These are phyloP conservation scores for Neocatenulostroma microsporum DNA, from an alignment of 2,329 filamentous ascomycete genomes.

Conservation along the genomic window DNA sequence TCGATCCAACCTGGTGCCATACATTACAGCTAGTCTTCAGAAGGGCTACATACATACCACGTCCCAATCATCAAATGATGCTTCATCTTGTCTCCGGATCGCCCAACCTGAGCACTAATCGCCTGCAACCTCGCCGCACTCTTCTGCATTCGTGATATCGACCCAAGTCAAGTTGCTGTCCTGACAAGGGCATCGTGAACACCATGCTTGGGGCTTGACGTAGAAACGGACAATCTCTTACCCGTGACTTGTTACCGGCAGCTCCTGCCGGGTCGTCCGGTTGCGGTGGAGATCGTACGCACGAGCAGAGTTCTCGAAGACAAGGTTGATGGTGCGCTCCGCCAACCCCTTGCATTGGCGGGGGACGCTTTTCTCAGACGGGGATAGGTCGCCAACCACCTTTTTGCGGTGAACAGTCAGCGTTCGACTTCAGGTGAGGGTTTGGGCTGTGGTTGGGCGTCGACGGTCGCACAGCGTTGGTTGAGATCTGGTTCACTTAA, in stretches of 20 bases:
- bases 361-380: neutral
- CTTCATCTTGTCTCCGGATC: conserved; percentile 50
- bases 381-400: conserved; percentile 3
- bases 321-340: conserved; percentile 2
- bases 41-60: conserved; percentile 43
- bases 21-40: no score
- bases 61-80: conserved; percentile 90
- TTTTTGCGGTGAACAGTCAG: conserved; percentile 4
- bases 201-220: no score
- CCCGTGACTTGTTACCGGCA: conserved; percentile 6
- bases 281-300: neutral
- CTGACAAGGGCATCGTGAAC: no score
- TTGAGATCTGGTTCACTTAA: no score
- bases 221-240: conserved; percentile 5
- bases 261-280: neutral
- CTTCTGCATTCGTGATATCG: conserved; percentile 6
- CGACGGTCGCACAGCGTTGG: neutral
- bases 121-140: conserved; percentile 7
- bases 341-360: conserved; percentile 3
- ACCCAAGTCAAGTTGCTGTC: no score
- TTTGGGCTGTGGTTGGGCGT: no score
- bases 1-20: neutral
- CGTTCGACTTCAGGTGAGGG: no score
- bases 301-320: neutral
- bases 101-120: conserved; percentile 3